Conservation (phyloP, 2,329 filamentous ascomycete species). For the Bipolaris zeicola region DNA sequence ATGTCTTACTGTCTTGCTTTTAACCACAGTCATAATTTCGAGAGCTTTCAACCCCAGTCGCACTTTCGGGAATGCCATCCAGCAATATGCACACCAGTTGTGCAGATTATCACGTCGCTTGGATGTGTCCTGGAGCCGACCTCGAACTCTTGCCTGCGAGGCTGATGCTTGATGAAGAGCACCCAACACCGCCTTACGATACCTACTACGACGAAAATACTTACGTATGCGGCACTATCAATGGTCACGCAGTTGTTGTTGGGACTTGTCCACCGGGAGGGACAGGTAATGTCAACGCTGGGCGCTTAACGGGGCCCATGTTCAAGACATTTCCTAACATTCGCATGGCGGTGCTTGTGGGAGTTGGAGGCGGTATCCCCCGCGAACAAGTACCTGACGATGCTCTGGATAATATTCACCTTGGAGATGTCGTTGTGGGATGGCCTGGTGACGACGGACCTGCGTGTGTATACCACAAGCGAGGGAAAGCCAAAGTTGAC, state of each 20-base stretch:
- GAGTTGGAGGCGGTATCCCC: conserved; percentile 20
- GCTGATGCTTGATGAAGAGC: conserved; percentile 20
- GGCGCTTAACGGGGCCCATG: conserved; percentile 12
- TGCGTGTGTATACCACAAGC: conserved; percentile 4
- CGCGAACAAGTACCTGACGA: neutral
- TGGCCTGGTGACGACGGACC: neutral
- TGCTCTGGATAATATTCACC: neutral
- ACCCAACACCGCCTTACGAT: conserved; percentile 10
- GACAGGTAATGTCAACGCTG: conserved; percentile 16
- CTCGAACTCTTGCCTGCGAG: conserved; percentile 17
- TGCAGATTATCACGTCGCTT: neutral
- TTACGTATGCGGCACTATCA: conserved; percentile 14
- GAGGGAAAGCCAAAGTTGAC: conserved; percentile 9
- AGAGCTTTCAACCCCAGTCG: no score
- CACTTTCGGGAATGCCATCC: neutral
- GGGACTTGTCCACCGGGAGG: conserved; percentile 9
- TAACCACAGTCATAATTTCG: neutral
- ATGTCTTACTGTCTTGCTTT: no score
- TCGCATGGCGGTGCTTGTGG: conserved; percentile 16
- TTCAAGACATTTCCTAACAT: conserved; percentile 19
- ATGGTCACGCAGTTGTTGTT: conserved; percentile 15
- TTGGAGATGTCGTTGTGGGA: neutral
- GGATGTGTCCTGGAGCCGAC: conserved; percentile 5
- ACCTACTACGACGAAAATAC: conserved; percentile 20
- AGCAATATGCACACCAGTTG: neutral